Percentiles rank a stretch among this genome's conserved stretches.
Conservation (phyloP, 2,329 filamentous ascomycete genomes). For the Nemania sp. region DNA sequence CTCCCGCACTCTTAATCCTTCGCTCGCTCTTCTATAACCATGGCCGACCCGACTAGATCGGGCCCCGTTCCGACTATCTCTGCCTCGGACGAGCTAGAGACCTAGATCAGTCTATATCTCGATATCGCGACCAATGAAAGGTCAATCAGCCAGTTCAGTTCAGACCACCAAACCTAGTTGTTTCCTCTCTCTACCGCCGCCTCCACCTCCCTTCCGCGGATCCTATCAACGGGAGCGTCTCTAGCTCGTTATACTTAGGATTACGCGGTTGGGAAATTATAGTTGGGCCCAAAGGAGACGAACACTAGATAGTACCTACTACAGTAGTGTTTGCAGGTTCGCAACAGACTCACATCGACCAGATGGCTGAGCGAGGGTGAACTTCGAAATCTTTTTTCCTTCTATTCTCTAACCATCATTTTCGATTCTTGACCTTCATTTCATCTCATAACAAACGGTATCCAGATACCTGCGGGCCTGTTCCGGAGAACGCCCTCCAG, state of each 20-base stretch:
- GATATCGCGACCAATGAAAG: background rate
- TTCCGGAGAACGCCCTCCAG: background rate
- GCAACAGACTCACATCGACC: no score
- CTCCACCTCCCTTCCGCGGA: background rate
- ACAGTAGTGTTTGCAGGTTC: no score
- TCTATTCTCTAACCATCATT: background rate
- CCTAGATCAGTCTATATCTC: background rate
- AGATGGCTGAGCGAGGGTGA: no score
- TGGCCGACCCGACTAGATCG: background rate
- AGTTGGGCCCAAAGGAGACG: conserved; percentile 6
- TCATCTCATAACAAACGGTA: background rate
- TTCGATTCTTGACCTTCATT: background rate
- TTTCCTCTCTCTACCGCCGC: background rate
- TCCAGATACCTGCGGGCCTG: background rate
- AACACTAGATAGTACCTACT: no score
- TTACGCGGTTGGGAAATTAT: conserved; percentile 4
- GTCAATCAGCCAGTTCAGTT: no score
- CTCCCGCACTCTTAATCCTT: background rate
- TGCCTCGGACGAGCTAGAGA: background rate
- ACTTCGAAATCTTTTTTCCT: background rate
- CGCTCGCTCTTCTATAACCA: background rate
- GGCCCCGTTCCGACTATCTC: background rate
- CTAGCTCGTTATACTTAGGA: background rate
- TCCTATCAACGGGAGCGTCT: background rate
- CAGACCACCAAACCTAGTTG: background rate